These are phyloP conservation scores for Gymnopilus junonius DNA, from an alignment of 768 basidiomycete species.

Conservation along the genomic window DNA sequence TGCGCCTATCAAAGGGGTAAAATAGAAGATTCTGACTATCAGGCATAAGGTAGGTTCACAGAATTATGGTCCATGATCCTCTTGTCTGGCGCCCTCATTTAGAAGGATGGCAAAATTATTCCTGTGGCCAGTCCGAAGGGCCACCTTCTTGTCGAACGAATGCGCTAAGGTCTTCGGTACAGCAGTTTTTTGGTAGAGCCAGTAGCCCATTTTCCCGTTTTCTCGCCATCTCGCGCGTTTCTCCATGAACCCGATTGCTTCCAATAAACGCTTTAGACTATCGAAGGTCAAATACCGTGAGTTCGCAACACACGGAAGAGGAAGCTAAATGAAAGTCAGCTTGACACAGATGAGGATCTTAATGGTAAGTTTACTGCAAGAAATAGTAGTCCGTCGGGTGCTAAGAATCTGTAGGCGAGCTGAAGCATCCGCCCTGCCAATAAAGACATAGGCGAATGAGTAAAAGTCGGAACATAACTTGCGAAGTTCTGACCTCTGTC, in stretches of 20 bases:
- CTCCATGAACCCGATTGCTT: constrained; percentile 63
- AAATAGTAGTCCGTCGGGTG: constrained; percentile 63
- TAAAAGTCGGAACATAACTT: neutral
- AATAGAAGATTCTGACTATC: neutral
- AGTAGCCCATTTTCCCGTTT: constrained; percentile 87
- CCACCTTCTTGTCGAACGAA: constrained; percentile 56
- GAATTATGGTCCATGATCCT: neutral
- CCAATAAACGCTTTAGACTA: constrained; percentile 62
- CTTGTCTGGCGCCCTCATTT: constrained; percentile 52
- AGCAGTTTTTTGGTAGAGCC: constrained; percentile 66
- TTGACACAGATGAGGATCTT: neutral
- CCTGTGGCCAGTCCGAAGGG: constrained; percentile 67
- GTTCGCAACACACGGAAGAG: constrained; percentile 83
- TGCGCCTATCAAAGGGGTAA: neutral
- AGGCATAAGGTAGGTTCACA: neutral
- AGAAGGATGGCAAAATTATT: constrained; percentile 79
- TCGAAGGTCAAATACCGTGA: constrained; percentile 79
- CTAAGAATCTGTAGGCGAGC: constrained; percentile 61
- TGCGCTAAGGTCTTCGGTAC: neutral
- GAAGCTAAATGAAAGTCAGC: constrained; percentile 56
- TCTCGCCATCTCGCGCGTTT: constrained; percentile 63
- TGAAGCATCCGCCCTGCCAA: constrained; percentile 70
- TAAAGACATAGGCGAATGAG: neutral
- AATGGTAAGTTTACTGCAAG: constrained; percentile 55
- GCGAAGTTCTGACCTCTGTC: constrained; percentile 64